These are phyloP conservation scores for Trichoderma koningiopsis DNA, from an alignment of 2,329 filamentous ascomycete species.

Conservation along the genomic window DNA sequence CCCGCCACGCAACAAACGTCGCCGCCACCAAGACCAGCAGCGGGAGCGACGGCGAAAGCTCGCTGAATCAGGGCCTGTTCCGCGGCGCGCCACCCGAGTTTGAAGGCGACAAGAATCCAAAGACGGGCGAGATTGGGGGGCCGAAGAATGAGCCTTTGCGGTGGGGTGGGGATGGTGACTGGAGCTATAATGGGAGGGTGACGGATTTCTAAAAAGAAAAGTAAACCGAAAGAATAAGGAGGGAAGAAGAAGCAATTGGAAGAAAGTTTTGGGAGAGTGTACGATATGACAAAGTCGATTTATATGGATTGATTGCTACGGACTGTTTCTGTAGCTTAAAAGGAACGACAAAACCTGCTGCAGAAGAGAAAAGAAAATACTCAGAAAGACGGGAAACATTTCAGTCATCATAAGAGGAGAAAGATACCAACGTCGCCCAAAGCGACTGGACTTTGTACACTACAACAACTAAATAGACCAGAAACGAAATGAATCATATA, in stretches of 20 bases:
- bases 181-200: conserved; percentile 93
- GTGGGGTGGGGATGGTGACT: conserved; percentile 77
- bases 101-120: conserved; percentile 86
- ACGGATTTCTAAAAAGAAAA: conserved; percentile 73
- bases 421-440: neutral
- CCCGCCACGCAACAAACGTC: conserved; percentile 27
- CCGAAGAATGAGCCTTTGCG: conserved; percentile 95
- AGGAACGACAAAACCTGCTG: no score
- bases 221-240: neutral
- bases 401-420: neutral
- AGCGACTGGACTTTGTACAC: conserved; percentile 16
- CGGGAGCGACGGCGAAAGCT: conserved; percentile 30
- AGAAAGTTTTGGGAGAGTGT: neutral
- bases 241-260: neutral
- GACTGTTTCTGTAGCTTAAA: neutral
- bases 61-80: conserved; percentile 63
- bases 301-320: neutral
- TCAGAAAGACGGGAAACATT: neutral
- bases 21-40: neutral
- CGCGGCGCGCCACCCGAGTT: conserved; percentile 87
- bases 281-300: neutral
- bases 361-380: no score
- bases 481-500: conserved; percentile 10
- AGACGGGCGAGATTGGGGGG: conserved; percentile 92
- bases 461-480: neutral